These are phyloP conservation scores for Saccharomycopsis capsularis DNA, from an alignment of 805 yeast genomes.

Conservation along the genomic window DNA sequence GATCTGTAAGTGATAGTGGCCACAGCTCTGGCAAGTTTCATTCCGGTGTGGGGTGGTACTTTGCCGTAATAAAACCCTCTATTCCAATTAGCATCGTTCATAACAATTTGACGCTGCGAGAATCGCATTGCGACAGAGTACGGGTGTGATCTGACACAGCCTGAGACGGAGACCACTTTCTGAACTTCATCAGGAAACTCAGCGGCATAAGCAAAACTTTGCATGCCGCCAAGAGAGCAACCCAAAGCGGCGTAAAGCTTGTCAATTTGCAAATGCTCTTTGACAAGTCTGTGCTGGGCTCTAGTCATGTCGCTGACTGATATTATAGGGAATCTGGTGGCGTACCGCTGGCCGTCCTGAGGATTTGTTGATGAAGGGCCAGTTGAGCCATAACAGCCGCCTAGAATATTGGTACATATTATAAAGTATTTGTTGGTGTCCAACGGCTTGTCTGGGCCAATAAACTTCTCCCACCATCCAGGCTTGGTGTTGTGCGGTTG, in stretches of 20 bases:
- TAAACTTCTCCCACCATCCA: slow-evolving; percentile 96
- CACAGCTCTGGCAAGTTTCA: slow-evolving; percentile 89
- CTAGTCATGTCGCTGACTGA: slow-evolving; percentile 87
- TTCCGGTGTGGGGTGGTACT: slow-evolving; percentile 88
- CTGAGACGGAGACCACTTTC: slow-evolving; percentile 73
- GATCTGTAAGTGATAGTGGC: slow-evolving; percentile 92
- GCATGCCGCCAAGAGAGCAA: slow-evolving; percentile 99
- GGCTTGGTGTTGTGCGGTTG: slow-evolving; percentile 58
- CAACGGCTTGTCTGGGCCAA: slow-evolving; percentile 67
- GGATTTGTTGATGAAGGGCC: slow-evolving; percentile 85
- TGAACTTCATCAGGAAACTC: slow-evolving; percentile 75
- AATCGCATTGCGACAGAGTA: slow-evolving; percentile 90
- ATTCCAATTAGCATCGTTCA: slow-evolving; percentile 94
- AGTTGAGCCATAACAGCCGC: slow-evolving; percentile 93
- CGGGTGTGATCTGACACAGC: slow-evolving; percentile 92
- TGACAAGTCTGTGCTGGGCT: slow-evolving; percentile 69
- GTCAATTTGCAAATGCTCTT: slow-evolving; percentile 51
- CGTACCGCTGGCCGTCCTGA: slow-evolving; percentile 56
- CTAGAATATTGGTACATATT: slow-evolving; percentile 85
- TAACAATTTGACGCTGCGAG: slow-evolving; percentile 85
- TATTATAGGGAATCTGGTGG: slow-evolving; percentile 80
- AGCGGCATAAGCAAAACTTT: slow-evolving; percentile 77
- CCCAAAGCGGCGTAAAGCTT: slow-evolving; percentile 78
- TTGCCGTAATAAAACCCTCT: slow-evolving; percentile 77
- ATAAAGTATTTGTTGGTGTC: slow-evolving; percentile 80